These are phyloP conservation scores for Sclerotinia nivalis DNA, from an alignment of 2,329 filamentous ascomycete species.

Conservation along the genomic window DNA sequence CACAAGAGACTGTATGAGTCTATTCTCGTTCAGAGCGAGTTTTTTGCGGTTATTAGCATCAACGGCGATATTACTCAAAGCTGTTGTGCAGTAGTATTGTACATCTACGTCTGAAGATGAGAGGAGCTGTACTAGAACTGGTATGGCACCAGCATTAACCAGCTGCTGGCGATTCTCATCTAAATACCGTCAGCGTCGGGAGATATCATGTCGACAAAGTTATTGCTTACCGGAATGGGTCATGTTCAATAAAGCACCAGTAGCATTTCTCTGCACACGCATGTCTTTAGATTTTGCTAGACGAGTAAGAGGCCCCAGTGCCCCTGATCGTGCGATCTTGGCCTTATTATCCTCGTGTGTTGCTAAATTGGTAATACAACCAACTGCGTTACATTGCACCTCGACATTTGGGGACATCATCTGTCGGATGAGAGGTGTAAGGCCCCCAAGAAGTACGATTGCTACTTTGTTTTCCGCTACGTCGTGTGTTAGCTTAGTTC, in stretches of 20 bases:
- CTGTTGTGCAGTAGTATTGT: constrained; percentile 98
- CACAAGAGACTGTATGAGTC: constrained; percentile 89
- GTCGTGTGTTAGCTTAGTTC: constrained; percentile 45
- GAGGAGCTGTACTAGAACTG: constrained; percentile 91
- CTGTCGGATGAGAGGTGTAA: constrained; percentile 90
- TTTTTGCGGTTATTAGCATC: constrained; percentile 89
- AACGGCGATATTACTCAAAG: constrained; percentile 96
- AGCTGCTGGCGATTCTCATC: constrained; percentile 98
- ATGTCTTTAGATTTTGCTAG: constrained; percentile 97
- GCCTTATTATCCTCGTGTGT: constrained; percentile 99
- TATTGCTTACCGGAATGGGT: constrained; percentile 82
- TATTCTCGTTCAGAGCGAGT: constrained; percentile 84
- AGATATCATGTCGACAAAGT: background rate
- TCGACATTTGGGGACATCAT: constrained; percentile 99
- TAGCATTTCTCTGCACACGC: constrained; percentile 96
- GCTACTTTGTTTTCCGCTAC: constrained; percentile 97
- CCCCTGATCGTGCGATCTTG: constrained; percentile 94
- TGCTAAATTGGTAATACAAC: constrained; percentile 96
- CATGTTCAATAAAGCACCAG: constrained; percentile 96
- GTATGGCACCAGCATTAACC: constrained; percentile 96
- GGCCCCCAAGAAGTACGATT: constrained; percentile 88
- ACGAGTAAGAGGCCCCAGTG: constrained; percentile 84
- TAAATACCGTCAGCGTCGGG: constrained; percentile 44
- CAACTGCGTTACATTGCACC: constrained; percentile 98
- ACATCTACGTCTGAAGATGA: constrained; percentile 94